phyloP scores from a whole-genome alignment of 1,284 basidiomycete species.

The Fomitopsis palustris region DNA sequence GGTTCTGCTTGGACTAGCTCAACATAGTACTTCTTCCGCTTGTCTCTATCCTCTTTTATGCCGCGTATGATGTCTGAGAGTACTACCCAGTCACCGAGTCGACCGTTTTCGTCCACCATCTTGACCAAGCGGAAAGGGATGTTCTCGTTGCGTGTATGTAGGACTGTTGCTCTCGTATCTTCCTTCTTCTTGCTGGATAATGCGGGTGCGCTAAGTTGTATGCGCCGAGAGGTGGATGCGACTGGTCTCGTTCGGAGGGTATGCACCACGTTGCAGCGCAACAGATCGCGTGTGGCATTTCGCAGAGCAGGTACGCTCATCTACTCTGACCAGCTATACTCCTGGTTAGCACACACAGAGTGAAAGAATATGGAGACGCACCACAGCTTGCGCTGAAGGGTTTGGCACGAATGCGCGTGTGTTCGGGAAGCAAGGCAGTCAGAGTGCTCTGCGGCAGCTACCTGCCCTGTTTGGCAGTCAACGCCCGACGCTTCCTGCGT shows the following conservation, averaged over 20 bases:
- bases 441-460: not conserved
- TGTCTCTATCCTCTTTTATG: constrained; percentile 20
- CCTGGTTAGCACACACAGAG: not conserved
- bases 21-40: constrained; percentile 40
- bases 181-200: not conserved
- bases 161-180: not conserved
- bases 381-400: not conserved
- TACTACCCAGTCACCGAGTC: constrained; percentile 32
- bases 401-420: not conserved
- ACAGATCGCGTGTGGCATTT: not conserved
- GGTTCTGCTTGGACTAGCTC: constrained; percentile 47
- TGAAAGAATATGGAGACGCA: not conserved
- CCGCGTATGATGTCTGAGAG: constrained; percentile 36
- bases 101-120: constrained; percentile 46
- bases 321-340: too few species aligned
- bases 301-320: not conserved
- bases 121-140: constrained; percentile 36
- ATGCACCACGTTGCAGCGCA: not conserved
- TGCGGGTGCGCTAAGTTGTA: not conserved
- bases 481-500: not conserved
- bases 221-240: not conserved
- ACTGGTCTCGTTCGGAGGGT: not conserved
- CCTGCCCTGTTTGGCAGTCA: constrained; percentile 1
- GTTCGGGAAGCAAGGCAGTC: not conserved
- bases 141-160: constrained; percentile 19